Base-by-base conservation (phyloP, 2,329 filamentous ascomycete genomes). In the Apiospora arundinis region DNA sequence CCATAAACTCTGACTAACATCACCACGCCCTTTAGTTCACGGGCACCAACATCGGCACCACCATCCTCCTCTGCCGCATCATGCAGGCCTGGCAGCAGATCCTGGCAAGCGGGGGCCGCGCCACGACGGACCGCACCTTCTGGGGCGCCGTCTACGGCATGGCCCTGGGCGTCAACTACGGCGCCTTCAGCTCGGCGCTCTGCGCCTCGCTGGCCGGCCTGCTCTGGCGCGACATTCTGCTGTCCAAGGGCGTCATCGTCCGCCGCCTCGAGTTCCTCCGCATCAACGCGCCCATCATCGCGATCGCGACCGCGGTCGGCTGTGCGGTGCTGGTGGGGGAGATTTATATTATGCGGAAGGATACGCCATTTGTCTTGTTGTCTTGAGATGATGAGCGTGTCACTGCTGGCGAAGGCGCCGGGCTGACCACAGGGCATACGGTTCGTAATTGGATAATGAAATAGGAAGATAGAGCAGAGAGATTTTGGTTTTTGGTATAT, bases 121-220 rank as follows among this genome's bases (percentile, higher is more conserved):
- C 79, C 1, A 91, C 94, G 68, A 87, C 83, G 21, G 82, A 93
- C 65, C 87, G 92, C 5, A 92, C 88, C 0, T 93, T 93, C 77
- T 93, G 91, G 92, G 92, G 87, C 0, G 92, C 92, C 0, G 88
- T 94, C 0, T 94, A 94, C 79, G 89, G 88, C 78, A 92, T 94
- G 91, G 92, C 92, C 0, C 81, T 94, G 0, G 92, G 92, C 1
- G 90, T 93, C 73, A 94, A 94, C 79, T 94, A 91, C 72, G 92
- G 92, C 4, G 92, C 92, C 0, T 94, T 93, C 77, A 93, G 91
- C 77, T 89, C 89, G 0, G 90, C 91, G 0, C 92, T 94, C 75
- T 92, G 90, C 74, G 92, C 92, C 0, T 93, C 91, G 0, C 80
- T 94, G 1, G 92, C 92, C 1, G 92, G 92, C 1, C 83, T 94